Conservation (phyloP, 2,329 filamentous ascomycete species). For the Epicoccum nigrum region DNA sequence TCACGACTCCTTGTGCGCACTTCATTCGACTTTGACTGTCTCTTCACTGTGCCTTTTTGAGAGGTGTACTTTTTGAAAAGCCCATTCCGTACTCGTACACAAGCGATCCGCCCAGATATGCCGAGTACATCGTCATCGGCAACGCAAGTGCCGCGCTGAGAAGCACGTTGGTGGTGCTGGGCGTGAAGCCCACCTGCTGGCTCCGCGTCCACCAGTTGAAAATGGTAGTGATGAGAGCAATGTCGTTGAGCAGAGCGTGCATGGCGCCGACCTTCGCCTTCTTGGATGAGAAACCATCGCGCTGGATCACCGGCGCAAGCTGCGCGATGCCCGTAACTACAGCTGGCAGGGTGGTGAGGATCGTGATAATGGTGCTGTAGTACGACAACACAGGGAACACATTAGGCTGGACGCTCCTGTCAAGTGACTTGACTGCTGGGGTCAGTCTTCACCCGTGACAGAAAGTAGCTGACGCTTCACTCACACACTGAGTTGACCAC, state of each 20-base stretch:
- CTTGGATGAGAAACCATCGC: constrained; percentile 51
- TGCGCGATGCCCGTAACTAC: constrained; percentile 44
- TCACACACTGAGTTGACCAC: constrained; percentile 38
- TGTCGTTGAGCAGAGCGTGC: constrained; percentile 53
- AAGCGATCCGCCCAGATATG: constrained; percentile 52
- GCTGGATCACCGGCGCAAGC: constrained; percentile 50
- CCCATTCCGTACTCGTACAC: constrained; percentile 56
- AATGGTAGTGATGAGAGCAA: constrained; percentile 47
- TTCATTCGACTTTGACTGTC: too few species aligned
- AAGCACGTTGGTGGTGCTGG: constrained; percentile 45
- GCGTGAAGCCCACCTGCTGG: constrained; percentile 41
- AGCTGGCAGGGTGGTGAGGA: constrained; percentile 42
- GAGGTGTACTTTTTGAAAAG: constrained; percentile 35
- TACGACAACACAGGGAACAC: constrained; percentile 51
- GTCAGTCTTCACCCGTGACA: neutral
- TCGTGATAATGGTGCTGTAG: constrained; percentile 52
- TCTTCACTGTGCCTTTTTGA: constrained; percentile 19
- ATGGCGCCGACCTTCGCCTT: constrained; percentile 51
- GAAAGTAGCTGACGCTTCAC: neutral
- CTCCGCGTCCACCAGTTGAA: constrained; percentile 55
- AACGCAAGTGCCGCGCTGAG: constrained; percentile 46
- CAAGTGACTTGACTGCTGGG: constrained; percentile 33
- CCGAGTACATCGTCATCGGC: constrained; percentile 47
- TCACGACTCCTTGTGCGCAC: neutral
- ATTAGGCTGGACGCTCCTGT: constrained; percentile 31